Evolutionary conservation across 768 basidiomycete genomes (phyloP).

Genomic region (Imleria badia): DNA sequence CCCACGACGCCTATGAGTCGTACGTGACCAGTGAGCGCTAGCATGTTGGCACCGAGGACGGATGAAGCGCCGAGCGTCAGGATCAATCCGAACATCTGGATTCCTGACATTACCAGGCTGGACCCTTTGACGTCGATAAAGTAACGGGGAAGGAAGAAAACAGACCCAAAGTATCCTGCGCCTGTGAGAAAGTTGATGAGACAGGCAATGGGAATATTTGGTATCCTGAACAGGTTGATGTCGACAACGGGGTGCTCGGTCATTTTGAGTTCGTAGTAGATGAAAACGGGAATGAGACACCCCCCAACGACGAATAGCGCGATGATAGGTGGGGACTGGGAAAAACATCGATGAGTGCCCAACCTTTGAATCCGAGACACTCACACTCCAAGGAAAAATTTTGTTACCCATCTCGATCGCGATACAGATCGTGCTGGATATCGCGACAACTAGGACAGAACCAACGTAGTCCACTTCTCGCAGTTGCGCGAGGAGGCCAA

Average conservation of each 20-base stretch:
- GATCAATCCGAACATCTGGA: constrained; percentile 37
- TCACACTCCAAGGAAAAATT: constrained; percentile 34
- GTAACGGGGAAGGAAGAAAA: constrained; percentile 40
- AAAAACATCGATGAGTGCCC: constrained; percentile 3
- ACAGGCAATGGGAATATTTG: constrained; percentile 36
- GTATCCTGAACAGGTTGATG: constrained; percentile 32
- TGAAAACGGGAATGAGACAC: constrained; percentile 34
- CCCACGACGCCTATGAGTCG: constrained; percentile 32
- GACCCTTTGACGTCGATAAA: constrained; percentile 39
- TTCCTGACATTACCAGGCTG: constrained; percentile 31
- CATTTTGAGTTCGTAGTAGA: constrained; percentile 35
- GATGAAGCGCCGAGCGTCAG: constrained; percentile 34
- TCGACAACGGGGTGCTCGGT: constrained; percentile 36
- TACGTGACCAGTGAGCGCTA: constrained; percentile 33
- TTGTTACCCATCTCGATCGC: constrained; percentile 42
- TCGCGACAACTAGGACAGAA: constrained; percentile 29
- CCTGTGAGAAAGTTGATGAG: constrained; percentile 40
- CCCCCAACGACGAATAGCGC: constrained; percentile 29
- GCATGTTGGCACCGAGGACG: constrained; percentile 35
- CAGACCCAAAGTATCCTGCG: constrained; percentile 37
- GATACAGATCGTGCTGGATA: constrained; percentile 36
- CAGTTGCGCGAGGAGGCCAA: constrained; percentile 33
- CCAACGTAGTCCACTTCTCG: constrained; percentile 36
- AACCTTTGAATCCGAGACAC: constrained; percentile 4
- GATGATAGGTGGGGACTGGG: constrained; percentile 31